Evolutionary conservation across 1,284 basidiomycete genomes (phyloP).

Genomic region (Cryptococcus sp.): DNA sequence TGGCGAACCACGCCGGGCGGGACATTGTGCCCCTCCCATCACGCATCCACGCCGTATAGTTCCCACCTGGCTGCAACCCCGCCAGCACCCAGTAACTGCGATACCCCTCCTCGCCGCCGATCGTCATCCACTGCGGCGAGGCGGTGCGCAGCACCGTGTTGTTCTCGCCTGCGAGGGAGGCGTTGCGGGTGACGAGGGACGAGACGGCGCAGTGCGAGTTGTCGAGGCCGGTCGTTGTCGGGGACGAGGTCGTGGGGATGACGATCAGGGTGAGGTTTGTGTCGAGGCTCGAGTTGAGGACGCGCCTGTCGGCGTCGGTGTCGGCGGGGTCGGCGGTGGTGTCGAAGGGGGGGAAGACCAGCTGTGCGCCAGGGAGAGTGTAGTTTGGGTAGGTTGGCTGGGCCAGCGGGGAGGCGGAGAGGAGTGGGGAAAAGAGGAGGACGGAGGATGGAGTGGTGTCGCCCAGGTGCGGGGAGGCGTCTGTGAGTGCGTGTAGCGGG

Average conservation of each 20-base stretch:
- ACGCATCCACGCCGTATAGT: constrained; percentile 46
- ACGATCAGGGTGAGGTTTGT: constrained; percentile 36
- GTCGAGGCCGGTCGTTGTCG: constrained; percentile 28
- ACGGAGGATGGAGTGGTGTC: constrained; percentile 73
- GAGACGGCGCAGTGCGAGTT: constrained; percentile 50
- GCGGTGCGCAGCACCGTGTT: constrained; percentile 18
- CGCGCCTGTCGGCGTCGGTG: constrained; percentile 44
- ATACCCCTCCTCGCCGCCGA: constrained; percentile 37
- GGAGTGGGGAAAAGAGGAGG: constrained; percentile 69
- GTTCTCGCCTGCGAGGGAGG: constrained; percentile 12
- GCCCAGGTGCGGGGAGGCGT: constrained; percentile 60
- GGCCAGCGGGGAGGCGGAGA: constrained; percentile 44
- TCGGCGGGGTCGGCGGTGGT: constrained; percentile 43
- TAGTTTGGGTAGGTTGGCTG: constrained; percentile 73
- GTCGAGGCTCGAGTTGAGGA: constrained; percentile 59
- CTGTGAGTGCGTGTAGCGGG: constrained; percentile 55
- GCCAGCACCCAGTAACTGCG: constrained; percentile 30
- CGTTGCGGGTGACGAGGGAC: constrained; percentile 23
- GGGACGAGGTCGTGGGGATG: constrained; percentile 57
- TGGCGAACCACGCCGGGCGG: constrained; percentile 41
- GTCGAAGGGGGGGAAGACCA: constrained; percentile 51
- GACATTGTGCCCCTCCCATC: constrained; percentile 26
- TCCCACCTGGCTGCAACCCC: constrained; percentile 28
- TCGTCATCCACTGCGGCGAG: constrained; percentile 24
- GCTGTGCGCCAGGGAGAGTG: constrained; percentile 63